Evolutionary conservation across 345 rosid genomes (phyloP), one percentile per base, ranked within the genome.

Genomic region (Acer saccharum): DNA sequence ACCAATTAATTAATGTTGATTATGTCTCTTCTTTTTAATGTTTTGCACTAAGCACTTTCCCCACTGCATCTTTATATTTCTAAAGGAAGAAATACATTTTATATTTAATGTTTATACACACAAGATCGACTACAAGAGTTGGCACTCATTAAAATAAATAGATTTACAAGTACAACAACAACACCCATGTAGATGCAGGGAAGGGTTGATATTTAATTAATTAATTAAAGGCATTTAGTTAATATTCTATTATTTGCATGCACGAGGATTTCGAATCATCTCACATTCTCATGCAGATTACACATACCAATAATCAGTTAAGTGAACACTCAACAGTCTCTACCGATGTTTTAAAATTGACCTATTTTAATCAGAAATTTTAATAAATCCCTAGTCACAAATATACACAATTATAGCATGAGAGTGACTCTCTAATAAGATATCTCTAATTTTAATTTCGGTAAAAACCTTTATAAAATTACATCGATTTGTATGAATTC

Each of bases 241-340:
- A 14, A 48, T 69, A 48, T 21, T 69, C 14, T 50, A 32, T 50
- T 25, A 18, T 66, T 71, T 62, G 81, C 68, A 68, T 67, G 84
- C 93, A 88, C 87, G 88, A 87, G 87, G 76, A 78, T 74, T 71
- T 54, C 72, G 91, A 88, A 88, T 88, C 89, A 82, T 87, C 84
- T 84, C 91, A 79, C 92, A 85, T 87, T 83, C 84, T 77, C 77
- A 13, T 55, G 68, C 63, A 60, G 27, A 21, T 60, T 20, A 6
- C 64, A 60, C 64, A 18, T 60, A 20, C 64, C 64, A 60, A 60
- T 20, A 60, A 18, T 35, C 39, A 35, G 39, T 35, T 35, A 35
- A 35, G 39, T 35, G 39, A 4, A 35, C 39, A 35, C 39, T 35
- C 39, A 35, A 35, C 39, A 35, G 39, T 4, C 39, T 35, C 39